phyloP scores from a whole-genome alignment of 306 rosid genomes.

The Calophaca sinica region DNA sequence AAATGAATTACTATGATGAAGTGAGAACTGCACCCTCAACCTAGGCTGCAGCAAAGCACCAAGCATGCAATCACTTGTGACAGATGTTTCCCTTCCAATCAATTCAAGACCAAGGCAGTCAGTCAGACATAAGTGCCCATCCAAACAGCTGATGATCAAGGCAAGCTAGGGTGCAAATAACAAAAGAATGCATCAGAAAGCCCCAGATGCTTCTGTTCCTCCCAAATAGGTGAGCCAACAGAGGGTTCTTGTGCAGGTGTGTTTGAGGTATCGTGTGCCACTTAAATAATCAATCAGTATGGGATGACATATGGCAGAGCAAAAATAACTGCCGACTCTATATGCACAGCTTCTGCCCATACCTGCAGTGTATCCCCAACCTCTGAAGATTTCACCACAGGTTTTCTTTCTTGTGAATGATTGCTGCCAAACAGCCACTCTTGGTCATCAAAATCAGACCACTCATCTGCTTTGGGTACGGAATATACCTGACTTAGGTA shows the following conservation, averaged over 20 bases:
- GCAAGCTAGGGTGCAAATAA: slow-evolving; percentile 37
- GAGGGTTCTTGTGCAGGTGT: slow-evolving; percentile 42
- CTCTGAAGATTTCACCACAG: slow-evolving; percentile 47
- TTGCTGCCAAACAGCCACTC: slow-evolving; percentile 69
- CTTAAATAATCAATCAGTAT: slow-evolving; percentile 55
- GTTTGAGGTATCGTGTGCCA: slow-evolving; percentile 38
- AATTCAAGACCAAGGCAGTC: slow-evolving; percentile 36
- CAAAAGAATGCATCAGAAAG: slow-evolving; percentile 46
- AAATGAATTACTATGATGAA: slow-evolving; percentile 52
- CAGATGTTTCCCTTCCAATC: slow-evolving; percentile 30
- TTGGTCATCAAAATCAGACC: slow-evolving; percentile 60
- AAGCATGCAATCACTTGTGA: slow-evolving; percentile 37
- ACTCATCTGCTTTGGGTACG: slow-evolving; percentile 64
- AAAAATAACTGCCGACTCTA: slow-evolving; percentile 67
- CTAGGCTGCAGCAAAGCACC: slow-evolving; percentile 29
- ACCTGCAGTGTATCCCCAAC: slow-evolving; percentile 59
- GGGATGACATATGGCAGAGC: slow-evolving; percentile 87
- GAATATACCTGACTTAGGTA: slow-evolving; percentile 63
- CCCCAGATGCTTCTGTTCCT: slow-evolving; percentile 46
- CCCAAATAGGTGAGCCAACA: slow-evolving; percentile 23
- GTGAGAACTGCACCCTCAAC: slow-evolving; percentile 48
- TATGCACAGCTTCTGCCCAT: slow-evolving; percentile 77
- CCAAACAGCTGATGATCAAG: slow-evolving; percentile 33
- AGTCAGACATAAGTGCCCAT: neutral
- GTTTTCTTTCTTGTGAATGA: slow-evolving; percentile 49